Evolutionary conservation across 768 basidiomycete genomes (phyloP), one percentile per base, ranked within the genome.

Genomic region (Leccinum fibrillosum): DNA sequence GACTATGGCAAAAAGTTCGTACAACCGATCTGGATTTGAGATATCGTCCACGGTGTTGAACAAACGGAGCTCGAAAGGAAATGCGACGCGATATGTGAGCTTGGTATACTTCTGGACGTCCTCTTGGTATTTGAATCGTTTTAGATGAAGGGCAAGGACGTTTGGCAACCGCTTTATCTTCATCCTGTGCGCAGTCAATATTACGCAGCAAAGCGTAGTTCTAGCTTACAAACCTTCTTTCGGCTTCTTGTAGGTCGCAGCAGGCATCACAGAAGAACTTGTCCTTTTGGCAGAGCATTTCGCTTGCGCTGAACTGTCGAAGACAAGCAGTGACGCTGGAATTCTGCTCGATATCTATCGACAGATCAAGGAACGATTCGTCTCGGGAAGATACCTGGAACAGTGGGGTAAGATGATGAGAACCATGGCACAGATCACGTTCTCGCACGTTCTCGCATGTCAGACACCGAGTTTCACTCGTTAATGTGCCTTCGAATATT

Each of bases 201-300:
- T 59, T 59, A 55, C 50, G n/a, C 26, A 34, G 55, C 34, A 21
- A n/a, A 21, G 19, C 11, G 21, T 1, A n/a, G 4, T n/a, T 17
- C 45, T 15, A 37, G 39, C 44, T 48, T 64, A 91, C 55, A 3
- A 10, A 66, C 95, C 96, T 82, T 79, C 96, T 96, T 78, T 98
- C 97, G 2, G 97, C 97, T 74, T 99, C 97, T 68, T 98, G 96
- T 26, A 98, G 75, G 57, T 94, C 94, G 68, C 96, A 95, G 72
- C 97, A 99, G 17, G 88, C 85, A 72, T 99, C 97, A 70, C 97
- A 99, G 72, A 92, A 97, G 71, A 98, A 99, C 76, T 98, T 98
- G 80, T 99, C 98, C 74, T 84, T 90, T 73, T 96, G 93, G 66
- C 93, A 95, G 19, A 99, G 83, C 95, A 98, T 99, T 75, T 99